Evolutionary conservation across 768 basidiomycete genomes (phyloP).

Genomic region (Suillus clintonianus): DNA sequence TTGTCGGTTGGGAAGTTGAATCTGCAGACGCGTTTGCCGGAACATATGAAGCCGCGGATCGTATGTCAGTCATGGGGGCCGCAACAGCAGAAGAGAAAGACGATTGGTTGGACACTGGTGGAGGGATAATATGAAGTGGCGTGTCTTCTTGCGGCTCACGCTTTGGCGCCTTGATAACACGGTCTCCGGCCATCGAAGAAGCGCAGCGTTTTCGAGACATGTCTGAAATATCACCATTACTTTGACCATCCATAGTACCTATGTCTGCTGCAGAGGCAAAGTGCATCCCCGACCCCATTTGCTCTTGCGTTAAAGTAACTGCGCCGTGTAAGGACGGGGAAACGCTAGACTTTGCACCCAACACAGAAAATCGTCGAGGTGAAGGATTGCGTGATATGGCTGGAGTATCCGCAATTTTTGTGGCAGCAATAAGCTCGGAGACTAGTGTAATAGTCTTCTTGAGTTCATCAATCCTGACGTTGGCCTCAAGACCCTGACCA

Average conservation of each 20-base stretch:
- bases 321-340: constrained; percentile 20
- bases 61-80: constrained; percentile 25
- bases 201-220: constrained; percentile 53
- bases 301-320: constrained; percentile 21
- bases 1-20: constrained; percentile 33
- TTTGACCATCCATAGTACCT: constrained; percentile 22
- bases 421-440: constrained; percentile 54
- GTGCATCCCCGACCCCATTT: constrained; percentile 23
- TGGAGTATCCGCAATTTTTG: constrained; percentile 35
- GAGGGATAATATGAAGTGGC: constrained; percentile 26
- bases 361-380: constrained; percentile 22
- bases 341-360: constrained; percentile 40
- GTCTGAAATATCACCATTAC: constrained; percentile 37
- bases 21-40: constrained; percentile 28
- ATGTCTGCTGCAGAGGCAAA: constrained; percentile 20
- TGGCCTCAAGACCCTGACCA: constrained; percentile 49
- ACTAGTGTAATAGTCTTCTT: constrained; percentile 55
- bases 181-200: constrained; percentile 46
- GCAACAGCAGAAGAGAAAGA: constrained; percentile 27
- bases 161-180: constrained; percentile 49
- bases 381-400: constrained; percentile 34
- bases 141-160: constrained; percentile 49
- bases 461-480: constrained; percentile 55
- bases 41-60: constrained; percentile 24
- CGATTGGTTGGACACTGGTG: constrained; percentile 18